Conservation (phyloP, 179 eudicot genomes). For the Beta corolliflora region DNA sequence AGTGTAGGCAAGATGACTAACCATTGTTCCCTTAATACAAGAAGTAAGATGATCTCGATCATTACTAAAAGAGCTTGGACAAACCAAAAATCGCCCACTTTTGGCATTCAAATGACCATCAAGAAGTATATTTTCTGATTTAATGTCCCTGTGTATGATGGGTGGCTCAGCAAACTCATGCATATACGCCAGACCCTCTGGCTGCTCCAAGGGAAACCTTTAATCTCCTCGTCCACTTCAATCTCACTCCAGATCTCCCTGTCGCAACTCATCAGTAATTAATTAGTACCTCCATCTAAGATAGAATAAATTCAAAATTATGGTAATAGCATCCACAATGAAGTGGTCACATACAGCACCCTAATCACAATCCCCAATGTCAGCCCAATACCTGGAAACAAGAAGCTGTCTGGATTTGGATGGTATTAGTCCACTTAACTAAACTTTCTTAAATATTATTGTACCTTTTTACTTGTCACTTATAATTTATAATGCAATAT, state of each 20-base stretch:
- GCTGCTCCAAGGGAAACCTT: conserved; percentile 39
- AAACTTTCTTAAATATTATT: too few relatives aligned
- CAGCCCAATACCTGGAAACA: neutral
- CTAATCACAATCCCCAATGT: neutral
- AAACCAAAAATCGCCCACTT: conserved; percentile 48
- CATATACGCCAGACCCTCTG: conserved; percentile 40
- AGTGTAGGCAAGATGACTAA: conserved; percentile 17
- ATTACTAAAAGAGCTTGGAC: conserved; percentile 24
- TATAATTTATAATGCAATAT: too few relatives aligned
- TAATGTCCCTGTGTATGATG: conserved; percentile 43
- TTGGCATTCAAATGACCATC: conserved; percentile 36
- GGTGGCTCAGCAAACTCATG: conserved; percentile 49
- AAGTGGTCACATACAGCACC: neutral
- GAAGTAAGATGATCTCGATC: conserved; percentile 30
- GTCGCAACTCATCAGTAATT: conserved; percentile 4
- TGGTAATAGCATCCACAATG: neutral
- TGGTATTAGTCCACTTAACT: too few relatives aligned
- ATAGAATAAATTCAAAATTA: neutral
- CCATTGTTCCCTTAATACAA: conserved; percentile 46
- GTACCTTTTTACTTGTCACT: too few relatives aligned
- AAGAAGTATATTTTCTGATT: conserved; percentile 38
- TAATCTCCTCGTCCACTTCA: conserved; percentile 38
- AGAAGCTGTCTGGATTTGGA: neutral
- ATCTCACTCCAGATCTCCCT: conserved; percentile 38
- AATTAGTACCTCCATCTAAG: neutral